Evolutionary conservation across 1,139 yeast species (phyloP).

Genomic region (Geotrichum klebahnii): DNA sequence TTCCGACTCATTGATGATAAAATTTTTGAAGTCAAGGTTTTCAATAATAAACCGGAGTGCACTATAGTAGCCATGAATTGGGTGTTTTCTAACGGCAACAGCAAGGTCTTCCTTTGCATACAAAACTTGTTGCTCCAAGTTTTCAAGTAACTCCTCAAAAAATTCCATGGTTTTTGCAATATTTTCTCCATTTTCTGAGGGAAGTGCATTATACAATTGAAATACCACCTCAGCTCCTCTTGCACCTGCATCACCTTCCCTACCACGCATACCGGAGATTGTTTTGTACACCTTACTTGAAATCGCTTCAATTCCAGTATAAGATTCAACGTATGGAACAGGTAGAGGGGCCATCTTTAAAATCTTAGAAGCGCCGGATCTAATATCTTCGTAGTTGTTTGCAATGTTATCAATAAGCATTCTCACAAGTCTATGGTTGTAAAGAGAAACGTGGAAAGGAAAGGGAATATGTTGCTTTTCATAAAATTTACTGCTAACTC

Average conservation of each 20-base stretch:
- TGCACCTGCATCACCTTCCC: slow-evolving; percentile 81
- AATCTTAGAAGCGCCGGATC: slow-evolving; percentile 51
- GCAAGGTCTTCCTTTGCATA: slow-evolving; percentile 40
- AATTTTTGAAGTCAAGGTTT: slow-evolving; percentile 24
- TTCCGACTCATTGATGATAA: slow-evolving; percentile 16
- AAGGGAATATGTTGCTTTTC: slow-evolving; percentile 43
- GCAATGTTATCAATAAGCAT: slow-evolving; percentile 57
- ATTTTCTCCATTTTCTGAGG: slow-evolving; percentile 25
- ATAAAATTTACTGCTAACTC: slow-evolving; percentile 39
- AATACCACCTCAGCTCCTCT: slow-evolving; percentile 52
- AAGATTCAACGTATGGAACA: slow-evolving; percentile 30
- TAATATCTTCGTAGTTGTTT: slow-evolving; percentile 72
- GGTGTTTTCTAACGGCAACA: slow-evolving; percentile 45
- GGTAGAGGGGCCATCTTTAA: slow-evolving; percentile 49
- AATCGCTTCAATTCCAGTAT: slow-evolving; percentile 35
- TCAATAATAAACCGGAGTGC: slow-evolving; percentile 52
- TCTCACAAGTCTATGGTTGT: slow-evolving; percentile 42
- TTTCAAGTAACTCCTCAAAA: slow-evolving; percentile 38
- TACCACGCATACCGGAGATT: slow-evolving; percentile 57
- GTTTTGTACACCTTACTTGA: slow-evolving; percentile 43
- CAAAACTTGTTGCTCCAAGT: slow-evolving; percentile 35
- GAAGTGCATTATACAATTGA: slow-evolving; percentile 28
- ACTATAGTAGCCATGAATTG: slow-evolving; percentile 65
- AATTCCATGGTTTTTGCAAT: slow-evolving; percentile 30
- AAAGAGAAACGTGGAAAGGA: slow-evolving; percentile 49